Percentiles rank a stretch among this genome's conserved stretches.
Evolutionary conservation across 352 stramenopile genomes (phyloP).

Genomic region (Lagenidium sp.): DNA sequence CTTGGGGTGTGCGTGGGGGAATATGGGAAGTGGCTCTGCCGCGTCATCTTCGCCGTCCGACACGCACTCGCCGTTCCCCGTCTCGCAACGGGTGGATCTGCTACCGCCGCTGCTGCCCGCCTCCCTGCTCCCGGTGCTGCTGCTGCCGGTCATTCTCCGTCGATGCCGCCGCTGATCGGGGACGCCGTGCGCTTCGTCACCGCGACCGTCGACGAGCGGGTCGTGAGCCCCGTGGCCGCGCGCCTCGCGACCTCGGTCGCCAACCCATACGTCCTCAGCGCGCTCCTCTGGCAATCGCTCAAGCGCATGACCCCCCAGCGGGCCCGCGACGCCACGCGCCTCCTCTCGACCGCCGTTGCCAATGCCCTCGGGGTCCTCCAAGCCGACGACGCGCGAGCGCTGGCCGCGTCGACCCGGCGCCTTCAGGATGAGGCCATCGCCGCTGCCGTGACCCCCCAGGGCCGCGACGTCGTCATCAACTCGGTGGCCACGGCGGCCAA

Average conservation of each 20-base stretch:
- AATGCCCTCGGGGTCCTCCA: slow-evolving; percentile 48
- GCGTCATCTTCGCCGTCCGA: too few relatives aligned
- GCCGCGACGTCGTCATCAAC: slow-evolving; percentile 57
- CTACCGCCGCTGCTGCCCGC: too few relatives aligned
- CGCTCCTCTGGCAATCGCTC: slow-evolving; percentile 57
- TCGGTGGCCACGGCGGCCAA: slow-evolving; percentile 50
- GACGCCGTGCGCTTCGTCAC: slow-evolving; percentile 39
- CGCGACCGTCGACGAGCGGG: slow-evolving; percentile 37
- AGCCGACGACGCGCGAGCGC: slow-evolving; percentile 32
- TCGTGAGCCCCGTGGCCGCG: slow-evolving; percentile 47
- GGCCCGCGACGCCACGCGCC: slow-evolving; percentile 52
- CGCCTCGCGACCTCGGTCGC: slow-evolving; percentile 54
- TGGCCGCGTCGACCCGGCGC: slow-evolving; percentile 23
- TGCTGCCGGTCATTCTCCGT: too few relatives aligned
- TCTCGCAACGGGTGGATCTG: too few relatives aligned
- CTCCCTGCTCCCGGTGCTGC: too few relatives aligned
- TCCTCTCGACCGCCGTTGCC: slow-evolving; percentile 40
- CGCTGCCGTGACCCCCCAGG: slow-evolving; percentile 35
- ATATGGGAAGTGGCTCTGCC: too few relatives aligned
- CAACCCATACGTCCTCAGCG: slow-evolving; percentile 70
- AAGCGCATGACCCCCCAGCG: slow-evolving; percentile 71
- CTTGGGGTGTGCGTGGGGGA: too few relatives aligned
- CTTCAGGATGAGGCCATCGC: slow-evolving; percentile 44
- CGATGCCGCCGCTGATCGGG: slow-evolving; percentile 31
- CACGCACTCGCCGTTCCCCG: too few relatives aligned